Conservation (phyloP, 2,329 filamentous ascomycete genomes). For the Penicillium sp. region DNA sequence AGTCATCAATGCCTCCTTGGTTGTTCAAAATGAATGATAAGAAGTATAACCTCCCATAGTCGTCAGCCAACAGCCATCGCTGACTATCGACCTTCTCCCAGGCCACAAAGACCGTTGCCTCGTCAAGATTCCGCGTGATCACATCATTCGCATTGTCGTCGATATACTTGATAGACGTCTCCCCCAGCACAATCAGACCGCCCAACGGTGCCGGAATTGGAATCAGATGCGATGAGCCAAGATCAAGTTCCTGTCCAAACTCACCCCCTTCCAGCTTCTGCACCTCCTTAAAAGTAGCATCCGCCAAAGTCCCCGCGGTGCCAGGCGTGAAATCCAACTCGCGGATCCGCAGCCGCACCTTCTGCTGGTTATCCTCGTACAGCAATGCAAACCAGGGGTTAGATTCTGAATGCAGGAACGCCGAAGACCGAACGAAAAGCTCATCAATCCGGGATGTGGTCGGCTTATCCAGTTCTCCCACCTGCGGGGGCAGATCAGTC, state of each 20-base stretch:
- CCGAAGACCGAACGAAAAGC: conserved; percentile 62
- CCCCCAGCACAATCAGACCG: conserved; percentile 70
- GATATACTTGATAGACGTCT: conserved; percentile 79
- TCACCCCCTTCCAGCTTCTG: conserved; percentile 31
- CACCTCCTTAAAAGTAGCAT: conserved; percentile 53
- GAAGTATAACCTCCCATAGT: conserved; percentile 83
- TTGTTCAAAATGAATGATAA: conserved; percentile 68
- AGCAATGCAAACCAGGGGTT: conserved; percentile 61
- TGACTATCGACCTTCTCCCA: conserved; percentile 82
- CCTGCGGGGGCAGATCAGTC: conserved; percentile 34
- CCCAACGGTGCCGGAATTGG: conserved; percentile 58
- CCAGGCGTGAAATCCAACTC: conserved; percentile 52
- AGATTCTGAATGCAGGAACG: conserved; percentile 57
- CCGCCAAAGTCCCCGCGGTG: conserved; percentile 45
- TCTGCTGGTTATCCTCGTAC: conserved; percentile 60
- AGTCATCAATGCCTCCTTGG: conserved; percentile 64
- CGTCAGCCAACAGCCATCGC: conserved; percentile 83
- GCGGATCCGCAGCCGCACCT: conserved; percentile 53
- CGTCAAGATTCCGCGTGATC: conserved; percentile 61
- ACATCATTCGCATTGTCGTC: conserved; percentile 69
- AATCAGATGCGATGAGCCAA: conserved; percentile 60
- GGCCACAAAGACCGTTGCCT: conserved; percentile 82
- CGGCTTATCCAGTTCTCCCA: conserved; percentile 59
- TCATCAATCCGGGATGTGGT: conserved; percentile 62
- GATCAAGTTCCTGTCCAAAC: conserved; percentile 53